Evolutionary conservation across 768 basidiomycete genomes (phyloP), one percentile per base, ranked within the genome.

Genomic region (Gelatoporia subvermispora): DNA sequence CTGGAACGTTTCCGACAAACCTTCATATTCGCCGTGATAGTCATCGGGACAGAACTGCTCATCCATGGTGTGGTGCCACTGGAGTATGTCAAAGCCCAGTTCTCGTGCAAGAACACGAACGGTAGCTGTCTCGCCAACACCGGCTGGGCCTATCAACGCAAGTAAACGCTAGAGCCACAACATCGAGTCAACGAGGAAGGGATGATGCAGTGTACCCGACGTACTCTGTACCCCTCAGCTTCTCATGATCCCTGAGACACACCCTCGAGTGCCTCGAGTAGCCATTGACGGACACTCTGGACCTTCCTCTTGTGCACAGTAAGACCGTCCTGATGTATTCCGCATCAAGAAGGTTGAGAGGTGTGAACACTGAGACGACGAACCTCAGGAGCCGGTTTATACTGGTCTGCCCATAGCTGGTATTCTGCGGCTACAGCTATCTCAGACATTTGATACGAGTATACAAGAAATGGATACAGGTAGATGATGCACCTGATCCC

Each of bases 51-150:
- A 34, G 50, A 58, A 60, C 8, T 65, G 62, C 41, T 87, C 85
- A 39, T 79, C 82, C 47, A 78, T 71, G 0, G 78, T 68, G 61
- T 86, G 89, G 39, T 76, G 71, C 91, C 93, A 97, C 61, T 99
- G 96, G 20, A 92, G 60, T 31, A 96, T 74, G 43, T 93, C 86
- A 45, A 89, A 81, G 2, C 74, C 79, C 56, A 94, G 67, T 58
- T 94, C 90, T 15, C 68, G 68, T 0, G 89, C 74, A 17, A 99
- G 69, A 2, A 93, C 77, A 22, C 80, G 78, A 2, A 98, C 55
- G 0, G 91, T 91, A 0, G 93, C 78, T 0, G 95, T 96, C 72
- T 99, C 98, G 0, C 82, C 95, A 0, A 83, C 80, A 1, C 95
- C 95, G 8, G 95, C 84, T 0, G 92, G 90, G 1, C 95, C 95